Conservation (phyloP, 768 basidiomycete species). For the Sarcodon aspratus region DNA sequence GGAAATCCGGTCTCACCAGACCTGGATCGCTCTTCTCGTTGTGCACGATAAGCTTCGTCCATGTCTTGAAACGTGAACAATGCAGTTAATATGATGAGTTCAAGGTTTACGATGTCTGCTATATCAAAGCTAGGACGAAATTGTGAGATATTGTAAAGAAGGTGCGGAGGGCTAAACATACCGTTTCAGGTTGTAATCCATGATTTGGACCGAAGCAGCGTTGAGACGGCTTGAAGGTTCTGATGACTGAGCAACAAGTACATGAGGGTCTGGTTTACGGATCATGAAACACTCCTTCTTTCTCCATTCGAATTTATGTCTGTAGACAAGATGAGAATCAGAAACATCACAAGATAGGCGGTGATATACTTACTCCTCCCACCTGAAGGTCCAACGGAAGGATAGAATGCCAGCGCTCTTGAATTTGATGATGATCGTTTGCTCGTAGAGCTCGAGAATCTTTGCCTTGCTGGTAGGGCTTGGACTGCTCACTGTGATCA, state of each 20-base stretch:
- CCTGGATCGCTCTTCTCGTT: slow-evolving; percentile 1
- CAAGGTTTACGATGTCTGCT: slow-evolving; percentile 74
- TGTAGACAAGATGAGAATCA: slow-evolving; percentile 14
- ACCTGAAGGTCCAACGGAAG: slow-evolving; percentile 71
- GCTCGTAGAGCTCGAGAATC: slow-evolving; percentile 67
- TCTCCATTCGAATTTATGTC: slow-evolving; percentile 81
- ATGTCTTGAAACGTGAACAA: slow-evolving; percentile 69
- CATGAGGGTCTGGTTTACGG: slow-evolving; percentile 79
- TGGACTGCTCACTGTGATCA: slow-evolving; percentile 60
- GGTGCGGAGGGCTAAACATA: slow-evolving; percentile 14
- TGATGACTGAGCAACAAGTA: slow-evolving; percentile 73
- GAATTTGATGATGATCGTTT: slow-evolving; percentile 55
- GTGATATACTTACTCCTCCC: slow-evolving; percentile 60
- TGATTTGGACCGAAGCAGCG: slow-evolving; percentile 56
- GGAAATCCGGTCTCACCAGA: no score
- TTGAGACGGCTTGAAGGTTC: slow-evolving; percentile 58
- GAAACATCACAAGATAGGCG: background rate
- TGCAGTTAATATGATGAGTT: slow-evolving; percentile 68
- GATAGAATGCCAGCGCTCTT: slow-evolving; percentile 63
- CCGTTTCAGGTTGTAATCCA: slow-evolving; percentile 83
- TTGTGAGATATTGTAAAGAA: no score
- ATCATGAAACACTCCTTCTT: slow-evolving; percentile 75
- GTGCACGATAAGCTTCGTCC: slow-evolving; percentile 41
- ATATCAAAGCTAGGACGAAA: slow-evolving; percentile 59
- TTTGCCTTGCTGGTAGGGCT: slow-evolving; percentile 59